Evolutionary conservation across 73 alveolate genomes (phyloP).

Genomic region (Blepharisma japonicum): DNA sequence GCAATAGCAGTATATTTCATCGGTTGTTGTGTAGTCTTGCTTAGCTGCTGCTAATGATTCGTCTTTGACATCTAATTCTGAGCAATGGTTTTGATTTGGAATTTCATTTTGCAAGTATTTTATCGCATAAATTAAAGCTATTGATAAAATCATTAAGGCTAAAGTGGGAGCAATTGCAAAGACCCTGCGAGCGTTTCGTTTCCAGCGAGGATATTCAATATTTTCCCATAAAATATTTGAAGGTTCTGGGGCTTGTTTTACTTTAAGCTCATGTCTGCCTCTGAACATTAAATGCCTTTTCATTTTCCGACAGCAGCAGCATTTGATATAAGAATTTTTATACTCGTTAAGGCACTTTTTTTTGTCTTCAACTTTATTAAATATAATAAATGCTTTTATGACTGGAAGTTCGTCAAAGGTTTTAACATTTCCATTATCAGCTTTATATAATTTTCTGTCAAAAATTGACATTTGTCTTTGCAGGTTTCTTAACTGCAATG

Average conservation of each 20-base stretch:
- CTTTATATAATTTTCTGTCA: constrained; percentile 36
- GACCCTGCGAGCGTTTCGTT: constrained; percentile 32
- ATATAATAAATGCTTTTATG: constrained; percentile 51
- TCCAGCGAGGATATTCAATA: constrained; percentile 35
- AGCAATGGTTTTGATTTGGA: constrained; percentile 32
- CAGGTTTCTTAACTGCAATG: constrained; percentile 16
- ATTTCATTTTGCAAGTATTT: constrained; percentile 31
- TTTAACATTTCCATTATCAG: constrained; percentile 29
- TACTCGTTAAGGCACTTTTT: constrained; percentile 40
- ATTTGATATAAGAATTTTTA: not conserved
- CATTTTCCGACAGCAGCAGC: constrained; percentile 29
- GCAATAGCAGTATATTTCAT: constrained; percentile 36
- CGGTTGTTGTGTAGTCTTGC: constrained; percentile 9
- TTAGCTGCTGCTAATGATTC: constrained; percentile 22
- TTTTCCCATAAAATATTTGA: constrained; percentile 57
- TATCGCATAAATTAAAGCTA: constrained; percentile 31
- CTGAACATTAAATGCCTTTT: constrained; percentile 9
- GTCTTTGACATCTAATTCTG: constrained; percentile 9
- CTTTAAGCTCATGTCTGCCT: constrained; percentile 29
- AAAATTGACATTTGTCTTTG: constrained; percentile 33
- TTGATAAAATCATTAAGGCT: constrained; percentile 35
- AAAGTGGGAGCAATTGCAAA: constrained; percentile 36
- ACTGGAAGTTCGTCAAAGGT: constrained; percentile 43
- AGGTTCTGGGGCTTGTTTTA: constrained; percentile 43
- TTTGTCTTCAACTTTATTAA: constrained; percentile 39